Base-by-base conservation (phyloP, 805 yeast species). In the Ascoidea rubescens region DNA sequence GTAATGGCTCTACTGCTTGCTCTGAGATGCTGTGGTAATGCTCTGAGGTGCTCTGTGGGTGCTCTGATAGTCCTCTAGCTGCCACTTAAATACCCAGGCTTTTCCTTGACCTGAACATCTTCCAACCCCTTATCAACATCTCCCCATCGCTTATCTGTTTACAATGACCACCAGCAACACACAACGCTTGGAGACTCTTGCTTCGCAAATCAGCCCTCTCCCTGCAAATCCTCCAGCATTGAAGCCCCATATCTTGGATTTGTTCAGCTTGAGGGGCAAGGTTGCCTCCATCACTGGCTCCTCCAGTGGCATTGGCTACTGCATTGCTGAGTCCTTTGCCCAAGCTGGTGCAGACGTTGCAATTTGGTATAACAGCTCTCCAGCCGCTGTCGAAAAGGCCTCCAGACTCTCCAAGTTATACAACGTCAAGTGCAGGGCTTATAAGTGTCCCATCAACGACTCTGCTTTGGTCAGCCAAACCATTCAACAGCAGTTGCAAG, bases 331-430 rank as follows among this genome's bases (percentile, higher is more conserved):
- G 64, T 90, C 88, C 2, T 86, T 72, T 60, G 84, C 89, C 50
- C 91, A 86, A 68, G 91, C 91, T 4, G 96, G 96, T 50, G 95
- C 95, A 7, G 84, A 84, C 56, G 78, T 88, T 42, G 87, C 87
- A 48, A 71, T 82, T 58, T 79, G 84, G 79, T 79, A 75, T 71
- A 78, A 76, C 64, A 70, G 78, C 54, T 75, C 73, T 59, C 79
- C 84, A 7, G 77, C 47, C 6, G 67, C 85, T n/a, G 79, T 77
- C 50, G 81, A 75, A 52, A 76, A 76, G 59, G 88, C 88, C 16
- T 72, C 71, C 59, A 69, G 64, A 37, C 69, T 84, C 16, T 68
- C 80, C 14, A 61, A 72, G 49, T 77, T 74, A 54, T 84, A 83
- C 64, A 79, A 79, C 10, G 81, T 82, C 56, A 73, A 71, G 59